Percentiles rank a stretch among this genome's conserved stretches.
Conservation (phyloP, 73 alveolate species). For the Paramecium primaurelia region DNA sequence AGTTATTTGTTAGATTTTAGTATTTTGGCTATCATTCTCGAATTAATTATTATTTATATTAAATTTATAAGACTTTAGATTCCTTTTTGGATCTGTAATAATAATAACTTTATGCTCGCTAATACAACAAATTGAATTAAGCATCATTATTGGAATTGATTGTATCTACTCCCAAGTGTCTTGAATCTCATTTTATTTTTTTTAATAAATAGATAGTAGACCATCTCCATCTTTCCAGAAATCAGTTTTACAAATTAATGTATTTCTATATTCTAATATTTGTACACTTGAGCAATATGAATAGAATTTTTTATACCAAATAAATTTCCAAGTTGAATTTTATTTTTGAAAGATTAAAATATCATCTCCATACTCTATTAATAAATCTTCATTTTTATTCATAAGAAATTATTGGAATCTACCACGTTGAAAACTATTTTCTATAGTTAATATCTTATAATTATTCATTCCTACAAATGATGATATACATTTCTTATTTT, state of each 20-base stretch:
- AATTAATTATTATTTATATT: too few relatives aligned
- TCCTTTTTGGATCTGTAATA: not conserved
- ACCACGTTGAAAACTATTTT: not conserved
- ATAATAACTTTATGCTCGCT: not conserved
- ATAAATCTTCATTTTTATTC: not conserved
- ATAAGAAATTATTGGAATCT: not conserved
- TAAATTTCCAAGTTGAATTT: not conserved
- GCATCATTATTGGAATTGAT: too few relatives aligned
- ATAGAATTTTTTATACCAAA: not conserved
- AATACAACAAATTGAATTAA: not conserved
- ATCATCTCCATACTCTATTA: not conserved
- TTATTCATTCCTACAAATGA: not conserved
- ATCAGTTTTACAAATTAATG: not conserved
- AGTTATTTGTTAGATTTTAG: not conserved
- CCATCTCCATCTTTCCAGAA: not conserved
- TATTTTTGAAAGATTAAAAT: not conserved
- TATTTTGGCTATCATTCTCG: not conserved
- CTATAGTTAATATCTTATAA: not conserved
- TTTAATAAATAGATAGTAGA: too few relatives aligned
- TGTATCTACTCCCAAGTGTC: not conserved
- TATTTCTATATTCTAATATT: not conserved
- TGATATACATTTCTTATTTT: too few relatives aligned
- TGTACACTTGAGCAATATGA: not conserved
- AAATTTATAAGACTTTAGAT: too few relatives aligned
- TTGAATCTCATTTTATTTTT: not conserved